phyloP scores from a whole-genome alignment of 169 alveolate species.

The Eimeria zaria region DNA sequence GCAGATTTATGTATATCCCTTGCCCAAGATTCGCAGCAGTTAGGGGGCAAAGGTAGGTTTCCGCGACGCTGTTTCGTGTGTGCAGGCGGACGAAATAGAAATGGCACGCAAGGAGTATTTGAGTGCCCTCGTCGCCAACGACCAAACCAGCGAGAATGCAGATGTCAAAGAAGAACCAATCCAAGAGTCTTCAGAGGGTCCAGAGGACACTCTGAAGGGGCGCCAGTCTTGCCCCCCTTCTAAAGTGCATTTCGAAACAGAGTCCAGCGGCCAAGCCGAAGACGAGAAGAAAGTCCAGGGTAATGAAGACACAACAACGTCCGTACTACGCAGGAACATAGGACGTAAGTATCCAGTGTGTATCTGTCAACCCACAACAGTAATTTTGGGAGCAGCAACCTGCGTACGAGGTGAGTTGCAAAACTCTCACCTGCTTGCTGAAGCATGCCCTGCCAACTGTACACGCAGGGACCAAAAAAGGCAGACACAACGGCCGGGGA shows the following conservation, averaged over 20 bases:
- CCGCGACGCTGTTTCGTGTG: background rate
- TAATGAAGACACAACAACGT: conserved; percentile 7
- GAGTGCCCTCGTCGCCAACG: background rate
- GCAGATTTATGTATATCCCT: background rate
- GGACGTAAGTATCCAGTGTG: background rate
- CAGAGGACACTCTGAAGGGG: background rate
- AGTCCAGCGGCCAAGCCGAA: background rate
- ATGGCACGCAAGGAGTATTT: conserved; percentile 27
- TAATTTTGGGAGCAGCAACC: background rate
- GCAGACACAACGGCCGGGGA: background rate
- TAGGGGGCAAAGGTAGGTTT: background rate
- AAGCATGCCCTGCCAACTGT: background rate
- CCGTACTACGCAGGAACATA: background rate
- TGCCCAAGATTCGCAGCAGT: background rate
- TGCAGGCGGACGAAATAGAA: conserved; percentile 44
- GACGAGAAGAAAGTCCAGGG: background rate
- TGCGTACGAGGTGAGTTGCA: background rate
- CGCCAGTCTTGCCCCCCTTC: background rate
- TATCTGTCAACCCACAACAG: background rate
- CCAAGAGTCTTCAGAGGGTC: background rate
- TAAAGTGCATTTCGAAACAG: background rate
- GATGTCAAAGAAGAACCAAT: background rate
- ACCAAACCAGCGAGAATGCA: background rate
- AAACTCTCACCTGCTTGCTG: background rate
- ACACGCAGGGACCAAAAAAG: background rate